Percentiles rank a stretch among this genome's conserved stretches.
Evolutionary conservation across 805 yeast species (phyloP).

Genomic region (Candida berthetii): DNA sequence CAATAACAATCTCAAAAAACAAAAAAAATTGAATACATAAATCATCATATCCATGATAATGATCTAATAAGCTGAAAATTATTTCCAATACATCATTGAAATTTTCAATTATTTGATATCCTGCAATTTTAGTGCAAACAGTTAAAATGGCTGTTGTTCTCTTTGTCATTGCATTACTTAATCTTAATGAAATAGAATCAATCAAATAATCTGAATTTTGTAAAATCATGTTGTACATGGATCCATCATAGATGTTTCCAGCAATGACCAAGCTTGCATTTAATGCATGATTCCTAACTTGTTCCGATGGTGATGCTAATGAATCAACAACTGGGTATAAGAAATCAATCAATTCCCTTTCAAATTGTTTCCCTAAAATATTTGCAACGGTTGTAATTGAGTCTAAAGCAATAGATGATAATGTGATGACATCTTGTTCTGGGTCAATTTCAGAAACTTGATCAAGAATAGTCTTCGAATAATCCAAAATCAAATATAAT

Average conservation of each 20-base stretch:
- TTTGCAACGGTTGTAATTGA: constrained; percentile 30
- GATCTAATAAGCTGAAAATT: constrained; percentile 71
- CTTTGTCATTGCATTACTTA: constrained; percentile 66
- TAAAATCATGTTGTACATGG: constrained; percentile 47
- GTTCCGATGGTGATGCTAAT: constrained; percentile 49
- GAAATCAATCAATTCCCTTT: constrained; percentile 59
- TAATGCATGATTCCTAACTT: constrained; percentile 46
- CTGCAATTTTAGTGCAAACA: constrained; percentile 66
- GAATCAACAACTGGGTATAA: constrained; percentile 70
- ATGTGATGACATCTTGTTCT: constrained; percentile 8
- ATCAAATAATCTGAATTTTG: constrained; percentile 76
- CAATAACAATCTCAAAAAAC: constrained; percentile 57
- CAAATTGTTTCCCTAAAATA: constrained; percentile 17
- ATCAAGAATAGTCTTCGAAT: constrained; percentile 37
- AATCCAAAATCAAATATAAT: constrained; percentile 26
- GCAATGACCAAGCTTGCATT: constrained; percentile 47
- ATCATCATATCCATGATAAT: constrained; percentile 74
- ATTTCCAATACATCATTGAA: constrained; percentile 70
- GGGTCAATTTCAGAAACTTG: constrained; percentile 19
- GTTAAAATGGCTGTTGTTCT: constrained; percentile 70
- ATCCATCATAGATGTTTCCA: constrained; percentile 43
- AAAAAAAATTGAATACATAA: constrained; percentile 69
- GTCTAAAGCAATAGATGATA: constrained; percentile 33
- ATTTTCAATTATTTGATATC: constrained; percentile 54
- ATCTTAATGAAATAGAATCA: constrained; percentile 66